phyloP scores from a whole-genome alignment of 2,329 filamentous ascomycete genomes.

The Botrytis sinoallii region DNA sequence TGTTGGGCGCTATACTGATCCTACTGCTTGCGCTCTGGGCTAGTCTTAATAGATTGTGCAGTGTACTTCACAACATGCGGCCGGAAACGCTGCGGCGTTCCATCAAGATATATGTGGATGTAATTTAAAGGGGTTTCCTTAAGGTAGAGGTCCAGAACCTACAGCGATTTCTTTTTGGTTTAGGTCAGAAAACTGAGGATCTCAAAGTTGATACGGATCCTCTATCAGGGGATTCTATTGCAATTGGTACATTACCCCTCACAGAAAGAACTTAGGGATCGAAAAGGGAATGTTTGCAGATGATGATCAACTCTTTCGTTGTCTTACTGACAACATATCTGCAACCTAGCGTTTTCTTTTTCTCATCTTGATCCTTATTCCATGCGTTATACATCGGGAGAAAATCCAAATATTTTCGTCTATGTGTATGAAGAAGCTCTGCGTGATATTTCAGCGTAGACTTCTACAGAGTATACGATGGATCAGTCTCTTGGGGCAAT shows the following conservation, averaged over 20 bases:
- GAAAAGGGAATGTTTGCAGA: too few relatives aligned
- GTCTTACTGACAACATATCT: too few relatives aligned
- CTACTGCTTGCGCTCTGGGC: neutral
- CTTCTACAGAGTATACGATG: neutral
- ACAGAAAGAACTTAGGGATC: too few relatives aligned
- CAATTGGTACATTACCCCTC: too few relatives aligned
- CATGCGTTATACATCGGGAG: neutral
- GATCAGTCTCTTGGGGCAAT: neutral
- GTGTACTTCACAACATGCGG: neutral
- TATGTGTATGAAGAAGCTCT: neutral
- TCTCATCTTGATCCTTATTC: neutral
- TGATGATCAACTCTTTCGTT: too few relatives aligned
- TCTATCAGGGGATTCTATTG: too few relatives aligned
- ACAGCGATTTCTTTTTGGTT: too few relatives aligned
- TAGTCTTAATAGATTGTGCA: neutral
- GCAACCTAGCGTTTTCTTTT: neutral
- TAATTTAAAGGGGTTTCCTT: neutral
- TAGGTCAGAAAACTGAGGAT: too few relatives aligned
- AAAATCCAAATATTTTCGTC: neutral
- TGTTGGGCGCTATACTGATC: neutral
- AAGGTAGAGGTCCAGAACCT: too few relatives aligned
- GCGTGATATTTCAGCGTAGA: neutral
- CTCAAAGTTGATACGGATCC: too few relatives aligned
- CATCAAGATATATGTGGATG: neutral
- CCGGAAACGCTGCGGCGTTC: neutral